These are phyloP conservation scores for Fusarium buxicola DNA, from an alignment of 2,329 filamentous ascomycete genomes.

Conservation along the genomic window DNA sequence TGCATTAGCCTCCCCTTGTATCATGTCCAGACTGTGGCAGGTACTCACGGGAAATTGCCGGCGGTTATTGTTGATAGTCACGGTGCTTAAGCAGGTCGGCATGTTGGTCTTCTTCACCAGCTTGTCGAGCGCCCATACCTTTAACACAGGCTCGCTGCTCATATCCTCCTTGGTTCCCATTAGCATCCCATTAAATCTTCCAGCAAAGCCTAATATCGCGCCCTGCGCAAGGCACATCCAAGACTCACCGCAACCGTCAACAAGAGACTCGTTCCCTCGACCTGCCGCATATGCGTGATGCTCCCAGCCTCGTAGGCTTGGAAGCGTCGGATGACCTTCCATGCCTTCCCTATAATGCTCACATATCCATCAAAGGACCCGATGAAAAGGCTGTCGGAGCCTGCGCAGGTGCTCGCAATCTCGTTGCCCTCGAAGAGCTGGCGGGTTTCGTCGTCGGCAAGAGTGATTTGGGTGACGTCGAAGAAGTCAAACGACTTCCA, in stretches of 20 bases:
- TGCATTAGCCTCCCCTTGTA: conserved; percentile 6
- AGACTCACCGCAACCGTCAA: conserved; percentile 77
- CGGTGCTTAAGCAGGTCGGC: conserved; percentile 87
- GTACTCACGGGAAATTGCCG: conserved; percentile 86
- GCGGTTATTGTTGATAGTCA: conserved; percentile 88
- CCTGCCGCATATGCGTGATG: conserved; percentile 92
- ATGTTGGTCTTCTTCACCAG: conserved; percentile 92
- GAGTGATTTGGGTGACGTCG: conserved; percentile 86
- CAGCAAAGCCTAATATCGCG: neutral
- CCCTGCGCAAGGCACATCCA: neutral
- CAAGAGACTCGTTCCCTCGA: conserved; percentile 86
- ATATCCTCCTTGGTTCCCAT: conserved; percentile 75
- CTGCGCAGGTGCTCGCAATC: conserved; percentile 85
- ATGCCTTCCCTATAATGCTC: conserved; percentile 86
- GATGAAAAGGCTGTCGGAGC: conserved; percentile 89
- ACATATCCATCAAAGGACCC: conserved; percentile 88
- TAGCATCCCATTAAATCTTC: conserved; percentile 5
- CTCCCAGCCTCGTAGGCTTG: conserved; percentile 83
- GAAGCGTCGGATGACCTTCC: conserved; percentile 89
- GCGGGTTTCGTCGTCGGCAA: conserved; percentile 82
- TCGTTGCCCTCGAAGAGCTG: conserved; percentile 85
- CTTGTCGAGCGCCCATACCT: conserved; percentile 98
- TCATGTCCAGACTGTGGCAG: rapidly evolving
- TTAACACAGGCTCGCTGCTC: conserved; percentile 86
- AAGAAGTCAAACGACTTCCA: conserved; percentile 99